phyloP scores from a whole-genome alignment of 805 yeast species.

The Jamesozyma hellenica region DNA sequence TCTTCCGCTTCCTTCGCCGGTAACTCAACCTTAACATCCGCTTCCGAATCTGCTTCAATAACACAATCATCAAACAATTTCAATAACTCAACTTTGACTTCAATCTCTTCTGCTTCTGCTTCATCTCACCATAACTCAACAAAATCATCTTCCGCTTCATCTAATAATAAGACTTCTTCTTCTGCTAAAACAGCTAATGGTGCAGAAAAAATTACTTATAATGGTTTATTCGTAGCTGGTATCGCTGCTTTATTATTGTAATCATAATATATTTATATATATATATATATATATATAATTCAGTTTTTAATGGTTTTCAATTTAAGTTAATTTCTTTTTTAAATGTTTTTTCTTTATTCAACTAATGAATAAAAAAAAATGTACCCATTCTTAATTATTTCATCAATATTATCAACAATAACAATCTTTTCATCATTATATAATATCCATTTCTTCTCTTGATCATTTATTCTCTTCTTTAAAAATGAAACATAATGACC shows the following conservation, averaged over 20 bases:
- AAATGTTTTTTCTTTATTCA: background rate
- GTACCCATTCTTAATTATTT: slow-evolving; percentile 40
- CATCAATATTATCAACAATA: slow-evolving; percentile 34
- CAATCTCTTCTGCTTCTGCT: slow-evolving; percentile 3
- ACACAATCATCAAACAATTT: too few relatives aligned
- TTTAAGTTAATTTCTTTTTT: background rate
- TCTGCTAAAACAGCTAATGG: background rate
- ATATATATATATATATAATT: background rate
- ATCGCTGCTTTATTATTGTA: slow-evolving; percentile 11
- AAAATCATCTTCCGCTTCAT: background rate
- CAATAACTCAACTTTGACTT: too few relatives aligned
- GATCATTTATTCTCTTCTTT: slow-evolving; percentile 33
- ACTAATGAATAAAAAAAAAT: slow-evolving; percentile 29
- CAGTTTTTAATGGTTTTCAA: background rate
- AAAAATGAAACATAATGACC: slow-evolving; percentile 86
- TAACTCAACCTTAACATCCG: background rate
- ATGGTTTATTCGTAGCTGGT: slow-evolving; percentile 5
- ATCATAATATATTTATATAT: background rate
- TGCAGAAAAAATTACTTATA: slow-evolving; percentile 5
- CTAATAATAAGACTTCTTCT: background rate
- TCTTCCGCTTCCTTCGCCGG: slow-evolving; percentile 3
- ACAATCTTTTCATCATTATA: slow-evolving; percentile 89
- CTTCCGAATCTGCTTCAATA: too few relatives aligned
- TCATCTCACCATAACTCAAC: background rate
- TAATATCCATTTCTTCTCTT: slow-evolving; percentile 50